These are phyloP conservation scores for Jatropha multifida DNA, from an alignment of 441 rosid species.

Conservation along the genomic window DNA sequence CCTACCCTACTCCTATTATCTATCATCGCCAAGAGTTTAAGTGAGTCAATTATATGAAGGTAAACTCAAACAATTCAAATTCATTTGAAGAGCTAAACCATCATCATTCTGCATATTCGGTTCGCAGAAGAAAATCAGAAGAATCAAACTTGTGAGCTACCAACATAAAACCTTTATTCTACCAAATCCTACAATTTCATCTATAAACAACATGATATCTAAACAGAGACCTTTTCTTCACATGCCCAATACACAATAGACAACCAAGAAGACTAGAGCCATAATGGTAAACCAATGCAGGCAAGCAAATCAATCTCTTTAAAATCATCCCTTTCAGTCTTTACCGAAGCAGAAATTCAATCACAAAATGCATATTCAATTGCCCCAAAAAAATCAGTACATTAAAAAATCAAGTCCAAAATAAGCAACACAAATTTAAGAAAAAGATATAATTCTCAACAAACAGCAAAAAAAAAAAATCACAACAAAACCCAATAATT, in stretches of 20 bases:
- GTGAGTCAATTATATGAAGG: not conserved
- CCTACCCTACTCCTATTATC: not conserved
- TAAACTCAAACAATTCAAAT: not conserved
- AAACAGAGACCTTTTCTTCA: constrained; percentile 1
- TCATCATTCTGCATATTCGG: not conserved
- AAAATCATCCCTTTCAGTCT: not conserved
- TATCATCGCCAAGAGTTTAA: not conserved
- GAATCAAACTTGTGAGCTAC: not conserved
- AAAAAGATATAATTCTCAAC: not conserved
- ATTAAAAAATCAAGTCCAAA: not conserved
- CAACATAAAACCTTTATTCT: not conserved
- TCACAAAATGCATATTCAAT: not conserved
- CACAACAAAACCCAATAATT: not conserved
- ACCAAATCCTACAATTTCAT: not conserved
- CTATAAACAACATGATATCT: not conserved
- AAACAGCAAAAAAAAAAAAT: not conserved
- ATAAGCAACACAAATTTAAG: not conserved
- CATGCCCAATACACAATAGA: not conserved
- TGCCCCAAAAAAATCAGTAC: not conserved
- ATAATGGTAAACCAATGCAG: not conserved
- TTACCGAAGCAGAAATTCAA: not conserved
- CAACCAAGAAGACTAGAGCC: not conserved
- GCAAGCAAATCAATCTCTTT: not conserved
- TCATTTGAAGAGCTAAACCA: not conserved
- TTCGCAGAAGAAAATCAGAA: not conserved